These are phyloP conservation scores for Bothriochloa decipiens DNA, from an alignment of 176 grass and related monocot genomes.

Conservation along the genomic window DNA sequence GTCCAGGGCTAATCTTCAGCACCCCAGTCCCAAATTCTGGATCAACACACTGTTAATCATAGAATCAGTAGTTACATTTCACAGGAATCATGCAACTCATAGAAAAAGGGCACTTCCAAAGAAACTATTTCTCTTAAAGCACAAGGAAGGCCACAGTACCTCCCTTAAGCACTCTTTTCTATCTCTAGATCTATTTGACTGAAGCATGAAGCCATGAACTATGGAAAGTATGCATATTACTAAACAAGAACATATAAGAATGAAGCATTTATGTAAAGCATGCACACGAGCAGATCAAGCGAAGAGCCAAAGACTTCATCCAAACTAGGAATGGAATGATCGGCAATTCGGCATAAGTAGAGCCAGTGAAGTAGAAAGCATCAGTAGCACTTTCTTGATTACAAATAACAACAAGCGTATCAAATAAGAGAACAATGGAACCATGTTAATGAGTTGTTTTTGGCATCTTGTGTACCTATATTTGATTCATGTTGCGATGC, in stretches of 20 bases:
- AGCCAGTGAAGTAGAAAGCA: conserved; percentile 24
- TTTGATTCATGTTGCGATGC: conserved; percentile 14
- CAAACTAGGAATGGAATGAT: neutral
- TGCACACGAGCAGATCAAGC: neutral
- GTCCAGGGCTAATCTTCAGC: conserved; percentile 97
- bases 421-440: neutral
- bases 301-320: neutral
- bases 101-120: neutral
- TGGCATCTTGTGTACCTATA: conserved; percentile 24
- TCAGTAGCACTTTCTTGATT: conserved; percentile 23
- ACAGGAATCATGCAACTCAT: conserved; percentile 22
- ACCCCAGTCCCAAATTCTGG: conserved; percentile 99
- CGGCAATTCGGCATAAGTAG: neutral
- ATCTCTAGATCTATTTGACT: conserved; percentile 17
- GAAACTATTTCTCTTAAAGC: neutral
- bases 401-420: conserved; percentile 10
- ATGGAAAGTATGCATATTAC: conserved; percentile 18
- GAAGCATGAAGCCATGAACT: conserved; percentile 5
- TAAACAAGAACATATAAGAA: conserved; percentile 4
- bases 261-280: conserved; percentile 22
- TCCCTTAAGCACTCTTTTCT: conserved; percentile 26
- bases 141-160: neutral
- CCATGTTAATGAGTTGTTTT: conserved; percentile 14
- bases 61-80: conserved; percentile 41
- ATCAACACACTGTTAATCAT: conserved; percentile 85